Percentiles rank a stretch among this genome's conserved stretches.
These are phyloP conservation scores for Stachybotrys elegans DNA, from an alignment of 2,329 filamentous ascomycete genomes.

Conservation along the genomic window DNA sequence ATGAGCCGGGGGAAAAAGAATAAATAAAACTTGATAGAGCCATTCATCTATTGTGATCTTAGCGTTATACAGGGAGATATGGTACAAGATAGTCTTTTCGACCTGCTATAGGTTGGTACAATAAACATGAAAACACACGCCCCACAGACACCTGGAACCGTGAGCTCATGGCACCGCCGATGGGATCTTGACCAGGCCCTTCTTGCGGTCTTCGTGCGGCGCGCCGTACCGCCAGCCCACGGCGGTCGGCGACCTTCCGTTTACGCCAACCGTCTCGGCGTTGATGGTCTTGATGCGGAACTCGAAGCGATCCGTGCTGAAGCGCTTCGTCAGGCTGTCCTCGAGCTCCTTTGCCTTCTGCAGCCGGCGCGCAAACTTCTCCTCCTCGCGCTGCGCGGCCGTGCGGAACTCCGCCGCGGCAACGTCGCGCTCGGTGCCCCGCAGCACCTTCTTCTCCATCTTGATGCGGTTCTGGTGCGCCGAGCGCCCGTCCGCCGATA, in stretches of 20 bases:
- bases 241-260: constrained; percentile 45
- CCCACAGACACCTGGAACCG: no score
- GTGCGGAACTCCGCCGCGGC: constrained; percentile 35
- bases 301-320: constrained; percentile 51
- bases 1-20: background rate
- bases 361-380: constrained; percentile 28
- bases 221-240: constrained; percentile 61
- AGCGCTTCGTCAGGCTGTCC: constrained; percentile 35
- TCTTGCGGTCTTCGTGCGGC: constrained; percentile 57
- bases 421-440: constrained; percentile 30
- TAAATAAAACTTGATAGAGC: no score
- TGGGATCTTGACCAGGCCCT: constrained; percentile 63
- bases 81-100: no score
- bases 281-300: constrained; percentile 59
- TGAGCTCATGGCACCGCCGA: constrained; percentile 53
- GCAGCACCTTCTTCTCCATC: constrained; percentile 43
- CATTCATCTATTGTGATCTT: no score
- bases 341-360: constrained; percentile 27
- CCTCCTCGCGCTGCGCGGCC: constrained; percentile 38
- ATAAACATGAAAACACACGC: no score
- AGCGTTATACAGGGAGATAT: no score
- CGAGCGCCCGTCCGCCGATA: constrained; percentile 56
- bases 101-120: no score
- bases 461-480: constrained; percentile 58
- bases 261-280: constrained; percentile 49